Percentiles rank a stretch among this genome's conserved stretches.
These are phyloP conservation scores for Phytopythium mirpurense DNA, from an alignment of 352 stramenopile species.

Conservation along the genomic window DNA sequence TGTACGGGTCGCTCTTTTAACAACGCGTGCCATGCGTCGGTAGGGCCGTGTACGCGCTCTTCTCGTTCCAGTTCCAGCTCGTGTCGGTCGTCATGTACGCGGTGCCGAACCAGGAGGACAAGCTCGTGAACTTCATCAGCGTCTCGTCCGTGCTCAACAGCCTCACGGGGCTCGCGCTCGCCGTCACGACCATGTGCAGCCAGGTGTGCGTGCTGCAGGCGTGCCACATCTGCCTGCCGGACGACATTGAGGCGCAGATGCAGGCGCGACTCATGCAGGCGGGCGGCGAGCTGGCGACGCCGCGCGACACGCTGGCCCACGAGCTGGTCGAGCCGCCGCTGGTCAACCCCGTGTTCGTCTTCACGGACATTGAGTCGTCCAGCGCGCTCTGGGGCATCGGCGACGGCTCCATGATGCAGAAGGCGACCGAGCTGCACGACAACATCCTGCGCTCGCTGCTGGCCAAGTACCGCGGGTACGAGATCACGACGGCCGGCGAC, in stretches of 20 bases:
- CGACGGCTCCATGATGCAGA: conserved; percentile 41
- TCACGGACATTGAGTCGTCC: conserved; percentile 64
- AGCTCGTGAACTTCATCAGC: conserved; percentile 29
- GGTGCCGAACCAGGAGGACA: conserved; percentile 15
- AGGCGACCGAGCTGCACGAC: conserved; percentile 37
- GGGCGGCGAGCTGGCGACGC: conserved; percentile 19
- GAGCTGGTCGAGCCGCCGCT: conserved; percentile 14
- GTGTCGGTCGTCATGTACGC: conserved; percentile 42
- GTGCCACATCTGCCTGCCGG: conserved; percentile 34
- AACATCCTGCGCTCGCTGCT: conserved; percentile 31
- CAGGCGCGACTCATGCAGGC: conserved; percentile 26
- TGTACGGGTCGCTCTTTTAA: no score
- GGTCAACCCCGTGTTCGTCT: conserved; percentile 49
- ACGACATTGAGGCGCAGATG: conserved; percentile 35
- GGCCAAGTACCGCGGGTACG: conserved; percentile 52
- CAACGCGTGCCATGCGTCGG: neutral
- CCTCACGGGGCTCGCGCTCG: conserved; percentile 24
- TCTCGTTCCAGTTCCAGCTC: conserved; percentile 44
- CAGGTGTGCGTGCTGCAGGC: conserved; percentile 40
- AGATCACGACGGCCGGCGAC: conserved; percentile 69
- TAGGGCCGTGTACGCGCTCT: conserved; percentile 26
- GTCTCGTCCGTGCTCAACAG: conserved; percentile 38
- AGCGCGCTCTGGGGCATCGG: conserved; percentile 50
- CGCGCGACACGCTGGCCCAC: conserved; percentile 8
- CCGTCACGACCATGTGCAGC: conserved; percentile 42